phyloP scores from a whole-genome alignment of 2,329 filamentous ascomycete genomes.

The Diaporthe australafricana region DNA sequence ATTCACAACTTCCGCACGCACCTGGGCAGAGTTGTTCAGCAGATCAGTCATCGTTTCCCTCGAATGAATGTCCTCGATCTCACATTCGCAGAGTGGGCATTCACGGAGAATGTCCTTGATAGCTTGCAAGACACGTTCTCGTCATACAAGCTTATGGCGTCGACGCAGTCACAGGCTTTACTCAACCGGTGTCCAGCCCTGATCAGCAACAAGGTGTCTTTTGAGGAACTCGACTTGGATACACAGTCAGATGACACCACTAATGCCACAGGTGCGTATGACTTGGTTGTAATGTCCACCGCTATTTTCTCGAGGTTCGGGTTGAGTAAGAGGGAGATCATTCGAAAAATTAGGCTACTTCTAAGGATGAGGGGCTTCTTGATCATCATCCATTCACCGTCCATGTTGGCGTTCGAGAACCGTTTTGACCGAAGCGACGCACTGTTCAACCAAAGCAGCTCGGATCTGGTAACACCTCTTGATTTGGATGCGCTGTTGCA shows the following conservation, averaged over 20 bases:
- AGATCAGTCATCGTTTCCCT: conserved; percentile 54
- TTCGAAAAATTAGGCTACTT: conserved; percentile 38
- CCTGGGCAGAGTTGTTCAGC: conserved; percentile 47
- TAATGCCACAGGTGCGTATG: conserved; percentile 38
- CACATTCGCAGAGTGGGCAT: conserved; percentile 44
- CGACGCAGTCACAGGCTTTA: conserved; percentile 39
- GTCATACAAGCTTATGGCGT: conserved; percentile 44
- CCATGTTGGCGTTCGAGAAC: conserved; percentile 39
- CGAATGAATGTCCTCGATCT: conserved; percentile 54
- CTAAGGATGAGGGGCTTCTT: conserved; percentile 49
- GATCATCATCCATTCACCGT: conserved; percentile 44
- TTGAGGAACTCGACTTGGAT: conserved; percentile 41
- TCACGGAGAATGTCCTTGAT: conserved; percentile 47
- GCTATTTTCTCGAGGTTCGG: conserved; percentile 37
- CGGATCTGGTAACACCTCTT: conserved; percentile 42
- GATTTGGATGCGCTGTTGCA: conserved; percentile 50
- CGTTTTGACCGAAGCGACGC: conserved; percentile 38
- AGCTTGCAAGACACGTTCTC: conserved; percentile 47
- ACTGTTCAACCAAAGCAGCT: background rate
- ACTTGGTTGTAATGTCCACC: conserved; percentile 44
- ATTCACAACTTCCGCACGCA: conserved; percentile 48
- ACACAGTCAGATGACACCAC: conserved; percentile 33
- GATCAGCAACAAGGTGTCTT: conserved; percentile 31
- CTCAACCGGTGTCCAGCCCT: conserved; percentile 33
- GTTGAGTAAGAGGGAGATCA: conserved; percentile 7